phyloP scores from a whole-genome alignment of 1,284 basidiomycete genomes.

The Sphaerobolus stellatus region DNA sequence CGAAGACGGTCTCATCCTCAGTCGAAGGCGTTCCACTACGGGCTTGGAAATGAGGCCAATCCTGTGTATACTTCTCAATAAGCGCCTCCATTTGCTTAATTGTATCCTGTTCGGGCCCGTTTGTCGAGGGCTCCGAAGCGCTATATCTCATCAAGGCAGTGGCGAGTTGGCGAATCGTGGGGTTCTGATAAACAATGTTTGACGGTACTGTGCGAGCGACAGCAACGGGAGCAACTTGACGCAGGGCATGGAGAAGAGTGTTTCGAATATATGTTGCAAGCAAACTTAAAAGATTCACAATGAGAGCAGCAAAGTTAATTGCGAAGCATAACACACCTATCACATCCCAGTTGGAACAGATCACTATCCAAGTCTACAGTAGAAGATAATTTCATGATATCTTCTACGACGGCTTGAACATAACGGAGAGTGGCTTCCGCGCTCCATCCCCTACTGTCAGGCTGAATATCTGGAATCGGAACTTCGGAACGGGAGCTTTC shows the following conservation, averaged over 20 bases:
- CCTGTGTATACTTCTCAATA: conserved; percentile 32
- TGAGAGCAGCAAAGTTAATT: background rate
- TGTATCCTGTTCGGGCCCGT: conserved; percentile 1
- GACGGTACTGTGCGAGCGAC: conserved; percentile 13
- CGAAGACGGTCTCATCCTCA: conserved; percentile 22
- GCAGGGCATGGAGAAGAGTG: conserved; percentile 35
- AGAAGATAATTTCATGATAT: conserved; percentile 6
- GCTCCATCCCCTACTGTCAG: conserved; percentile 14
- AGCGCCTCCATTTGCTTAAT: conserved; percentile 28
- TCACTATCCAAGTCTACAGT: conserved; percentile 17
- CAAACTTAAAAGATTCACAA: conserved; percentile 29
- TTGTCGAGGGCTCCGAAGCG: background rate
- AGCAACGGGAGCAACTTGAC: conserved; percentile 18
- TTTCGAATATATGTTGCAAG: conserved; percentile 45
- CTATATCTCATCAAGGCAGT: background rate
- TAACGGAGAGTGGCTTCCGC: conserved; percentile 5
- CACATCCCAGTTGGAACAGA: conserved; percentile 19
- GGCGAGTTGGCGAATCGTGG: conserved; percentile 30
- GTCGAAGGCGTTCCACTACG: background rate
- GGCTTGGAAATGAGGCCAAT: conserved; percentile 28
- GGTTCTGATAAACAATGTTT: conserved; percentile 36
- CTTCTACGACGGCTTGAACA: conserved; percentile 10
- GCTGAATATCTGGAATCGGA: conserved; percentile 3
- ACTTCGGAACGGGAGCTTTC: conserved; percentile 15
- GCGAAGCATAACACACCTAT: conserved; percentile 20